A percentile compares a stretch with the other conserved stretches of the same genome.
Evolutionary conservation across 2,329 filamentous ascomycete species (phyloP).

Genomic region (Thelonectria discophora): DNA sequence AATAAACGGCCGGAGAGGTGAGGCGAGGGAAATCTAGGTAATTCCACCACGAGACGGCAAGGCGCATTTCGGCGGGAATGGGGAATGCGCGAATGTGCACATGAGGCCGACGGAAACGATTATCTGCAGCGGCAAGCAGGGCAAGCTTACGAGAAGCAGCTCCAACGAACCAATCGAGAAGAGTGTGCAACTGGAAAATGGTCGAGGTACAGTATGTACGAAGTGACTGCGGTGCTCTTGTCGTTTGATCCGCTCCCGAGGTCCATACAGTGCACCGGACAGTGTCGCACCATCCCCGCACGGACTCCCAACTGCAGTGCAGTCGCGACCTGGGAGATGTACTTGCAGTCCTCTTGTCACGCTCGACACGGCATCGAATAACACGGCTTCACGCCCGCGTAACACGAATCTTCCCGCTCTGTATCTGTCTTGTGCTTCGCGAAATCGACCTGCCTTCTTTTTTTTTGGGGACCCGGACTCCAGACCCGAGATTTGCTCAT

Average conservation of each 20-base stretch:
- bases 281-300: not conserved
- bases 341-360: too few relatives aligned
- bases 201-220: too few relatives aligned
- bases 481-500: not conserved
- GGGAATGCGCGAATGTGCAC: not conserved
- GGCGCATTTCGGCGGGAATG: too few relatives aligned
- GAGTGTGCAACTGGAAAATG: too few relatives aligned
- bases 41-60: not conserved
- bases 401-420: not conserved
- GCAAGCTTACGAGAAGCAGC: too few relatives aligned
- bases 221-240: too few relatives aligned
- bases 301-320: not conserved
- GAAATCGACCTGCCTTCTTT: not conserved
- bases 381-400: slow-evolving; percentile 9
- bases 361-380: not conserved
- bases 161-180: too few relatives aligned
- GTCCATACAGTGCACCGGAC: slow-evolving; percentile 15
- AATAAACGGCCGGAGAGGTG: not conserved
- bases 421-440: not conserved
- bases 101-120: not conserved
- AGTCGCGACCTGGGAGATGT: too few relatives aligned
- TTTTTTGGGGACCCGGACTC: not conserved
- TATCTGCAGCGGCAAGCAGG: too few relatives aligned
- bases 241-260: not conserved
- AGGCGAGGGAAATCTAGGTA: not conserved